Evolutionary conservation across 2,329 filamentous ascomycete genomes (phyloP).

Genomic region (Geosmithia morbida): DNA sequence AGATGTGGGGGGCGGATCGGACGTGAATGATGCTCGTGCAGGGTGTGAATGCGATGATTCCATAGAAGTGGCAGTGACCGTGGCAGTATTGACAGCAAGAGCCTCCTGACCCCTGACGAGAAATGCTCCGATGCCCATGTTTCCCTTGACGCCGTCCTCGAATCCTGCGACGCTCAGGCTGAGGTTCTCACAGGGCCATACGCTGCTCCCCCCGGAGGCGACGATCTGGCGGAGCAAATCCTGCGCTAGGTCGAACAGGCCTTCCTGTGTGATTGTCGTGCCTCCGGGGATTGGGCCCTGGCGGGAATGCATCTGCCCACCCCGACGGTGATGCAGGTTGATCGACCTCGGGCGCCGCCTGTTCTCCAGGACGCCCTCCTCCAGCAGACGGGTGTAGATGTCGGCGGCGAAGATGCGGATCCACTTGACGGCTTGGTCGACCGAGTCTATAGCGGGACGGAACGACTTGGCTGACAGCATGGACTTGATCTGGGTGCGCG

Average conservation of each 20-base stretch:
- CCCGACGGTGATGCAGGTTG: conserved; percentile 68
- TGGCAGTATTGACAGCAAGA: conserved; percentile 17
- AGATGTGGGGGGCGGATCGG: conserved; percentile 3
- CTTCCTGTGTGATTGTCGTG: conserved; percentile 54
- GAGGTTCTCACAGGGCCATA: conserved; percentile 87
- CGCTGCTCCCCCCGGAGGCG: conserved; percentile 46
- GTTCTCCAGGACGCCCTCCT: conserved; percentile 81
- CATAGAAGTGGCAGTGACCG: background rate
- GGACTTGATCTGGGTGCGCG: conserved; percentile 85
- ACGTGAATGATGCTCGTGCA: background rate
- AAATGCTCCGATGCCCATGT: conserved; percentile 75
- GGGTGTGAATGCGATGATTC: conserved; percentile 8
- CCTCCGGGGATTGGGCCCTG: conserved; percentile 65
- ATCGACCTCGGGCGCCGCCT: conserved; percentile 76
- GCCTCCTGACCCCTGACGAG: conserved; percentile 63
- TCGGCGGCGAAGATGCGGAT: conserved; percentile 83
- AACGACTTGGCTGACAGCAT: conserved; percentile 98
- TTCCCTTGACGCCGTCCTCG: conserved; percentile 72
- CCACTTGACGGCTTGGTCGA: conserved; percentile 73
- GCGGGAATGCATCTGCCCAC: conserved; percentile 58
- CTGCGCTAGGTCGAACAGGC: conserved; percentile 63
- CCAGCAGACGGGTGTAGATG: conserved; percentile 76
- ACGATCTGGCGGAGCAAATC: conserved; percentile 65
- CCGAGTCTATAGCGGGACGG: conserved; percentile 62
- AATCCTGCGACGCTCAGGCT: conserved; percentile 85